Base-by-base conservation (phyloP, 2,329 filamentous ascomycete species). In the Polytolypa hystricis region DNA sequence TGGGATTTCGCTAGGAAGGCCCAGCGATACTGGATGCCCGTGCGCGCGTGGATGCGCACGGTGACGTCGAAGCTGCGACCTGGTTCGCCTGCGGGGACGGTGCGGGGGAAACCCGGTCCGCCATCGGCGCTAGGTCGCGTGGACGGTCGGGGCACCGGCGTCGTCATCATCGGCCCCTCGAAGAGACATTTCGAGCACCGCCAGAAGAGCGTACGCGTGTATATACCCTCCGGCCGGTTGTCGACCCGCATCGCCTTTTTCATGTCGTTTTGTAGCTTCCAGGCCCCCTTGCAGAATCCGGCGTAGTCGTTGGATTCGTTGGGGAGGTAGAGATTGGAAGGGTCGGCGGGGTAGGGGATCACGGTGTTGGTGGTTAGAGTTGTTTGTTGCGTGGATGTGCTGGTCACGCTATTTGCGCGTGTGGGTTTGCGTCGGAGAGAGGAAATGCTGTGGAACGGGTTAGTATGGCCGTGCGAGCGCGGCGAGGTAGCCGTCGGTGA, bases 1-100 rank as follows among this genome's bases (percentile, higher is more conserved):
- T 70, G 65, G 14, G 52, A 59, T 43, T 69, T 67, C 7, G 65
- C 65, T 2, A 70, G 52, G 39, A 69, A 70, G 5, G 52, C 45
- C 62, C 64, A 69, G 8, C 64, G 61, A 40, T 64, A 66, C 10
- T 57, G 56, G 5, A 70, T 49, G 0, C 64, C 61, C 8, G 54
- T 51, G 3, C 38, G 40, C 3, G 34, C 39, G 27, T 49, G 50
- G 3, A 47, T 43, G 32, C 53, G 49, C 1, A 61, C 44, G 3
- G 40, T 42, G 5, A 45, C 48, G 39, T 63, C 58, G 31, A 53
- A 58, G 14, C 41, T 40, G 27, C 39, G 45, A 11, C 47, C 41
- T 9, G 46, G 41, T 28, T 48, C 45, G 32, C 20, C 41, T 30
- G 14, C 31, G 30, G 12, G 37, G n/a, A 23, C 29, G 7, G 35